Base-by-base conservation (phyloP, 2,329 filamentous ascomycete genomes). In the Cordyceps cateniannulata region DNA sequence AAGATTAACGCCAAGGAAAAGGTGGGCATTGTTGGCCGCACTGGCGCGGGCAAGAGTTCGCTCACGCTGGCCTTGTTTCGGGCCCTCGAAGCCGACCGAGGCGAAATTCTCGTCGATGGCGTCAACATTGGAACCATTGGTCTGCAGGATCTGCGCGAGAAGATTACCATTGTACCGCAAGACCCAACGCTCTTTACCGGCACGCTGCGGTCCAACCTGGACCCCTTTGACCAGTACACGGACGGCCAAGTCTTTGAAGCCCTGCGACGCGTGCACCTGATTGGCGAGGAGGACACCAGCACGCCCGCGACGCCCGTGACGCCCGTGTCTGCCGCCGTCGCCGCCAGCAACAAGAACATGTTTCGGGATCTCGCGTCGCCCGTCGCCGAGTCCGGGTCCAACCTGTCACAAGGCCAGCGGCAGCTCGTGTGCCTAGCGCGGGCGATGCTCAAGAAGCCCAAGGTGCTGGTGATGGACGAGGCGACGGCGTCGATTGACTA, bases 381-480 rank as follows among this genome's bases (percentile, higher is more conserved):
- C 0, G 89, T 99, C 44, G 85, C 90, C 1, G 95, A 98, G 71
- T 97, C 93, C 0, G 95, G 95, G 52, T 89, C 88, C 64, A 99
- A 99, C 69, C 82, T 99, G 12, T 98, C 93, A 0, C 95, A 99
- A 74, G 95, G 95, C 51, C 95, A 99, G 73, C 87, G 95, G 8
- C 95, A 99, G 74, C 87, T 99, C 10, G 80, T 99, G 60, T 99
- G 95, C 71, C 85, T 99, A 10, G 95, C 93, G 0, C 88, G 95
- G 60, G 95, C 95, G 0, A 85, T 99, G 66, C 87, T 99, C 64
- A 97, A 96, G 76, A 85, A 85, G 38, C 93, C 95, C 0, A 93
- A 90, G 65, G 92, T 99, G 1, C 80, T 99, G n/a, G 88, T 99
- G 70, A 98, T 99, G 95, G 95, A 99, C 74, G 95, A 99, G 78